phyloP scores from a whole-genome alignment of 345 rosid species.

The Acer saccharum region DNA sequence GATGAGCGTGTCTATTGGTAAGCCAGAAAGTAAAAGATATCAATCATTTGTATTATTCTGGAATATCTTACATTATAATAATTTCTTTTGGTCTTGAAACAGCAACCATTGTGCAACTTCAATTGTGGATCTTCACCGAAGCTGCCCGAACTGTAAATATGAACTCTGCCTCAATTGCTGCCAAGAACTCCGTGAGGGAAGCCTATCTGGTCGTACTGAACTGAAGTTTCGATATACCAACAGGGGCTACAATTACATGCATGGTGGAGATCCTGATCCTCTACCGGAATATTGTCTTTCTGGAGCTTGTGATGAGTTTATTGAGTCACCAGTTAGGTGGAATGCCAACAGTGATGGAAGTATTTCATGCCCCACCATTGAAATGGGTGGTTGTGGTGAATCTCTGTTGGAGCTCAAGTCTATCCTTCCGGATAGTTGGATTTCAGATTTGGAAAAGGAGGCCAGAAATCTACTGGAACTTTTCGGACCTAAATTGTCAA shows the following conservation, averaged over 20 bases:
- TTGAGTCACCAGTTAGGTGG: constrained; percentile 42
- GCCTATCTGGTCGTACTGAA: constrained; percentile 43
- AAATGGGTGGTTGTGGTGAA: constrained; percentile 80
- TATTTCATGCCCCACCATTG: constrained; percentile 63
- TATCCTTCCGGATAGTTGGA: constrained; percentile 52
- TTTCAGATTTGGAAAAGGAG: constrained; percentile 48
- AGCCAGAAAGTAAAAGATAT: constrained; percentile 7
- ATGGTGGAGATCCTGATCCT: constrained; percentile 66
- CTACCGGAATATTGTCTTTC: constrained; percentile 19
- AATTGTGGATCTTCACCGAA: constrained; percentile 76
- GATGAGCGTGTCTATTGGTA: constrained; percentile 91
- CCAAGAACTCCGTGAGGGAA: constrained; percentile 65
- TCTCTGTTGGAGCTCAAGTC: constrained; percentile 64
- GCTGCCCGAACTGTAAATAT: constrained; percentile 71
- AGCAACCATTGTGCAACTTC: constrained; percentile 93
- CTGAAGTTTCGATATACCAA: constrained; percentile 39
- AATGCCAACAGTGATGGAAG: constrained; percentile 50
- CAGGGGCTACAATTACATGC: constrained; percentile 65
- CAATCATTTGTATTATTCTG: constrained; percentile 4
- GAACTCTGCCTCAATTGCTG: constrained; percentile 89
- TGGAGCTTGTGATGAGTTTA: constrained; percentile 27
- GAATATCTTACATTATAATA: constrained; percentile 1
- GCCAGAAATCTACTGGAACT: constrained; percentile 36
- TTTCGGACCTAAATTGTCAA: constrained; percentile 22
- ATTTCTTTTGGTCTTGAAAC: constrained; percentile 25